Conservation (phyloP, 2,329 filamentous ascomycete species). For the Cercospora sesami region DNA sequence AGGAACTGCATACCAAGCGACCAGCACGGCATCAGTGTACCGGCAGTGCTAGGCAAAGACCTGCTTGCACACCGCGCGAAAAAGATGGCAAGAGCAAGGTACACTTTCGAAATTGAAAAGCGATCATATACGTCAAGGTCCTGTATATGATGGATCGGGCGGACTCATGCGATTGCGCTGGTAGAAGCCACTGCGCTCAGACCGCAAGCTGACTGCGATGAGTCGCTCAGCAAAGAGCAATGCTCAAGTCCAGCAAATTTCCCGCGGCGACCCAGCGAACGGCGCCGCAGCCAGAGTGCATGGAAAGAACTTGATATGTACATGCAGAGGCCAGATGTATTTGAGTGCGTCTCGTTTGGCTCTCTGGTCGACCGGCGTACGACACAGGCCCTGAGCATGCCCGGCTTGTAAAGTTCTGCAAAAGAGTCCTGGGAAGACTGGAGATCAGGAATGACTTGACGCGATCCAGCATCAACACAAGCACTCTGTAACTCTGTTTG, state of each 20-base stretch:
- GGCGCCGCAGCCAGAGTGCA: neutral
- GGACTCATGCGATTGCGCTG: neutral
- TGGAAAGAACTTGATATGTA: too few relatives aligned
- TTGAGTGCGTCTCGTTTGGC: neutral
- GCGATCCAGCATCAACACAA: neutral
- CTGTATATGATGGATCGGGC: neutral
- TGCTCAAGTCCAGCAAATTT: too few relatives aligned
- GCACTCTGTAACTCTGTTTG: neutral
- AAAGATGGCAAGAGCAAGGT: neutral
- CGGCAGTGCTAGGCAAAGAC: neutral
- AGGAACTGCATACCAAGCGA: neutral
- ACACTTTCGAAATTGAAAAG: neutral
- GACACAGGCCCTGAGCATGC: neutral
- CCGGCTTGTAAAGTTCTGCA: neutral
- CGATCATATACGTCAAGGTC: neutral
- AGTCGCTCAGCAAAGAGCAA: neutral
- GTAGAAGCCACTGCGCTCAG: neutral
- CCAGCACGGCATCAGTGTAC: neutral
- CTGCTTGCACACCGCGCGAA: neutral
- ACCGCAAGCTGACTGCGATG: neutral
- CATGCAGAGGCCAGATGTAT: neutral
- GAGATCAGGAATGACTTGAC: neutral
- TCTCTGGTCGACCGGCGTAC: neutral
- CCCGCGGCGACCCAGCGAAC: neutral
- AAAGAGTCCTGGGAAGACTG: neutral